Conservation (phyloP, 768 basidiomycete genomes). For the Mycena galopus region DNA sequence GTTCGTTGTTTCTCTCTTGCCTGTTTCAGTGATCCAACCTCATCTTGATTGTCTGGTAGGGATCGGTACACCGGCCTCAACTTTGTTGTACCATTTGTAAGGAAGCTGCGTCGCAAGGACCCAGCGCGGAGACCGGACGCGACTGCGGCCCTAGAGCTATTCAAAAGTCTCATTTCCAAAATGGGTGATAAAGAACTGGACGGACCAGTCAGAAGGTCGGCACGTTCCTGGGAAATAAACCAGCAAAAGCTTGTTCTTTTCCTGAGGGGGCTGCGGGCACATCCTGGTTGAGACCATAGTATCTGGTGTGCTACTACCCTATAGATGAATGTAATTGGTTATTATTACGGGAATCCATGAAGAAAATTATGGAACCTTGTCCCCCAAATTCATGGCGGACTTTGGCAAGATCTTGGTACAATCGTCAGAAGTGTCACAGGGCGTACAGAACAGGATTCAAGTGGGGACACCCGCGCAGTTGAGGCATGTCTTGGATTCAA, state of each 20-base stretch:
- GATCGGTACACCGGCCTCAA: neutral
- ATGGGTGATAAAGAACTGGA: neutral
- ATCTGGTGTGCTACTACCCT: neutral
- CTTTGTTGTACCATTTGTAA: neutral
- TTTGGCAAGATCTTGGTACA: too few relatives aligned
- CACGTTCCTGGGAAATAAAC: neutral
- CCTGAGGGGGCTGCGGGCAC: neutral
- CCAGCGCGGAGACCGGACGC: neutral
- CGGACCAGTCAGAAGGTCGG: neutral
- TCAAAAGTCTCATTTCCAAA: neutral
- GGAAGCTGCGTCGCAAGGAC: neutral
- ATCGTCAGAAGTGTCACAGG: too few relatives aligned
- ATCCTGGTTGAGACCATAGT: neutral
- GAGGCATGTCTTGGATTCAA: too few relatives aligned
- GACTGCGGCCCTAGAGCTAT: neutral
- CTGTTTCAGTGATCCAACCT: neutral
- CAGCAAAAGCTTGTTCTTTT: neutral
- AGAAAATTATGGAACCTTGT: too few relatives aligned
- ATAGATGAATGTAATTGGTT: too few relatives aligned
- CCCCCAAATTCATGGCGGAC: too few relatives aligned
- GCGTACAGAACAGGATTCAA: too few relatives aligned
- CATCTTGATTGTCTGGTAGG: neutral
- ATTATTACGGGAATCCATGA: too few relatives aligned
- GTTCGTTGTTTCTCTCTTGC: neutral
- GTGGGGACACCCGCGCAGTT: too few relatives aligned